Base-by-base conservation (phyloP, 1,284 basidiomycete genomes). In the Leccinum subrobustum region DNA sequence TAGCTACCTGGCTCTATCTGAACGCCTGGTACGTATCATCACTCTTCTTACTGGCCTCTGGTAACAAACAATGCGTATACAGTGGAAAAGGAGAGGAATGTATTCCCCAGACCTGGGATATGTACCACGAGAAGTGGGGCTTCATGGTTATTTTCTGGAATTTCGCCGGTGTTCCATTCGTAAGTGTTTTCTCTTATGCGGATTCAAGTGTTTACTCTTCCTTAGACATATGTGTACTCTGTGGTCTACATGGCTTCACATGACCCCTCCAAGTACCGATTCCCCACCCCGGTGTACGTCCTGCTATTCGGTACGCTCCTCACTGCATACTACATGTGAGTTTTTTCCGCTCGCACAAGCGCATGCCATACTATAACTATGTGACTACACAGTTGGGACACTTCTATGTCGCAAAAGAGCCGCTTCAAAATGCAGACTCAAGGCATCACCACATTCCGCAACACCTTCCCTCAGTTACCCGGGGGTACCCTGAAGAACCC, bases 101-200 rank as follows among this genome's bases (percentile, higher is more conserved):
- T 76, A 99, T 99, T 66, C 97, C 97, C 18, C 96, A 98, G 75
- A 99, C 96, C 9, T 98, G 96, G 96, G 95, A 98, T 72, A 97
- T 98, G 93, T 96, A 89, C 79, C 92, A 96, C 71, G 95, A 98
- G 74, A 98, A 98, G 83, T 93, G 91, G 86, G 94, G 94, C 52
- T 96, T 94, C 81, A 89, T 96, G 84, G 88, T 96, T 67, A 96
- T 95, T 73, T 96, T 96, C 81, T 96, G 94, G 93, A 99, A 99
- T 78, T 91, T 98, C 75, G 94, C 96, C 25, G 97, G 96, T 48
- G 90, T 91, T 23, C 89, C 89, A 54, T 92, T 92, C 74, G 91
- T 91, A 73, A 69, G 90, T 5, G 51, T 23, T 35, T 57, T 23
- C 31, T 27, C 27, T 56, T 27, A 58, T 12, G 29, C 1, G 1